Conservation (phyloP, 2,329 filamentous ascomycete species). For the Aspergillus sp. region DNA sequence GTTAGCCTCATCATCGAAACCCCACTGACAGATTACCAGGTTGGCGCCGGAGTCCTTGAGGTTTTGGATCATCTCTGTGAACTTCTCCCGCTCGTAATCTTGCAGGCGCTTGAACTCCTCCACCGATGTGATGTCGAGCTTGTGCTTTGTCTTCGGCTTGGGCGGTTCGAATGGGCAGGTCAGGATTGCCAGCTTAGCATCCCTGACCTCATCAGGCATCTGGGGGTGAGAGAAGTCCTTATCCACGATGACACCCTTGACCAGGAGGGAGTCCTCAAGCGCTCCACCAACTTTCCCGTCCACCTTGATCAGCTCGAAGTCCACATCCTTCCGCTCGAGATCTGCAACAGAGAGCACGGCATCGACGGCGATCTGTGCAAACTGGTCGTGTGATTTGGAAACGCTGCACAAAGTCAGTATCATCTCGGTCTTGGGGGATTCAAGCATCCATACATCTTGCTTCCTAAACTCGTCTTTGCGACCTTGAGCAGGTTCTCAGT, state of each 20-base stretch:
- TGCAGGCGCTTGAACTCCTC: constrained; percentile 99
- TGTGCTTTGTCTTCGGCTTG: constrained; percentile 99
- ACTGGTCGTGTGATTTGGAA: constrained; percentile 97
- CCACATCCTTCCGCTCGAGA: constrained; percentile 91
- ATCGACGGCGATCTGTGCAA: constrained; percentile 94
- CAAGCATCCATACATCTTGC: constrained; percentile 69
- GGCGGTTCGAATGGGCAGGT: constrained; percentile 98
- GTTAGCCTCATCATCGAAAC: constrained; percentile 98
- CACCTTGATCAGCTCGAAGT: constrained; percentile 99
- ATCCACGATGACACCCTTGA: constrained; percentile 98
- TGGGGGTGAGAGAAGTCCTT: constrained; percentile 99
- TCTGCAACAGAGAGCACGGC: constrained; percentile 96
- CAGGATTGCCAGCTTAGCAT: constrained; percentile 96
- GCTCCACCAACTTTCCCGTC: constrained; percentile 96
- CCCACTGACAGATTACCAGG: constrained; percentile 98
- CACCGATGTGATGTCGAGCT: constrained; percentile 93
- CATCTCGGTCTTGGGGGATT: neutral
- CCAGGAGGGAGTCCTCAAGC: constrained; percentile 88
- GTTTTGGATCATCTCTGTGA: constrained; percentile 96
- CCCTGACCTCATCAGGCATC: constrained; percentile 92
- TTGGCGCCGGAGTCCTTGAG: constrained; percentile 98
- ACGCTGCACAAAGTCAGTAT: constrained; percentile 52
- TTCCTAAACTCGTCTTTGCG: constrained; percentile 90
- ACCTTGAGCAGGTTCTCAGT: constrained; percentile 90
- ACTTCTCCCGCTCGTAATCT: constrained; percentile 93